Percentiles rank a stretch among this genome's conserved stretches.
Conservation (phyloP, 345 rosid genomes). For the Pugionium dolabratum region DNA sequence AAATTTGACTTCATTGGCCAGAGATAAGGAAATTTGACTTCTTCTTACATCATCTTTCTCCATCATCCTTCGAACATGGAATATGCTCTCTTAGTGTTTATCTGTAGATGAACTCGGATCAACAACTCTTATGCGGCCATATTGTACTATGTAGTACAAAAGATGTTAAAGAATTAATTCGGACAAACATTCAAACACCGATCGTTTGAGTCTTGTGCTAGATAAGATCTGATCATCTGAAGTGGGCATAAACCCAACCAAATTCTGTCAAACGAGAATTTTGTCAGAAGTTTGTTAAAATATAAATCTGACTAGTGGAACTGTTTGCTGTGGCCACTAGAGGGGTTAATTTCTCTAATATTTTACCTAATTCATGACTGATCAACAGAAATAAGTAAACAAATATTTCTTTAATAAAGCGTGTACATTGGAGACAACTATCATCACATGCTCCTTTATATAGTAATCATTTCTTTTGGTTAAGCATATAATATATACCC, state of each 20-base stretch:
- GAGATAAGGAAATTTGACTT: too few species aligned
- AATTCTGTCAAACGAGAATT: not conserved
- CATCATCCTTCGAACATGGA: not conserved
- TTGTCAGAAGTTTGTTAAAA: not conserved
- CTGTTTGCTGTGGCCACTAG: not conserved
- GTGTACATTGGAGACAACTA: conserved; percentile 10
- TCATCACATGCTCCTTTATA: conserved; percentile 19
- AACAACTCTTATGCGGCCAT: not conserved
- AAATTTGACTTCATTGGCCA: not conserved
- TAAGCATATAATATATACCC: too few species aligned
- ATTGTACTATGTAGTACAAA: not conserved
- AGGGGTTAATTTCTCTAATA: not conserved
- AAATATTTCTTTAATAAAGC: conserved; percentile 4
- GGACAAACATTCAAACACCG: not conserved
- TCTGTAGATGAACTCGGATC: not conserved
- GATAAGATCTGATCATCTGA: not conserved
- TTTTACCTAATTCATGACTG: not conserved
- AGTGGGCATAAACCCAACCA: conserved; percentile 1
- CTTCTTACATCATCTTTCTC: not conserved
- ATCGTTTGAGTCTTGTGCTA: not conserved
- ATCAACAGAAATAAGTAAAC: not conserved
- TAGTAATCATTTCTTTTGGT: too few species aligned
- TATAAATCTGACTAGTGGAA: not conserved
- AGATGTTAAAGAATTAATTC: conserved; percentile 1
- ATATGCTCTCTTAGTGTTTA: not conserved